Conservation (phyloP, 1,139 yeast genomes). For the Lodderomyces pseudojiufengensis region DNA sequence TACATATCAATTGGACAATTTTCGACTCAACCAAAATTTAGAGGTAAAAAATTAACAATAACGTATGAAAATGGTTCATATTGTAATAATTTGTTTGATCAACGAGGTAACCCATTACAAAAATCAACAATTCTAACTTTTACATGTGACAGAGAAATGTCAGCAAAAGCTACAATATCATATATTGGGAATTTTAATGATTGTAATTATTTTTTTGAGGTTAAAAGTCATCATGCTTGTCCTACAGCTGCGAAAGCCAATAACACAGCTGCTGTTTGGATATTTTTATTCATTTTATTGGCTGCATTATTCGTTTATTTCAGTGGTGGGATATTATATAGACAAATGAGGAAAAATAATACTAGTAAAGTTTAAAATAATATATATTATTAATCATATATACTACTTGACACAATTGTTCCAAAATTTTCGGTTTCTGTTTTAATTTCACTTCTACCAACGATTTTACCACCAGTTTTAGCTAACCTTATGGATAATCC, state of each 20-base stretch:
- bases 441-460: constrained; percentile 72
- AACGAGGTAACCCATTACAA: constrained; percentile 41
- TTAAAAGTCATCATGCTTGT: constrained; percentile 83
- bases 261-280: constrained; percentile 57
- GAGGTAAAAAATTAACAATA: constrained; percentile 69
- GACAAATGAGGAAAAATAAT: constrained; percentile 16
- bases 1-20: constrained; percentile 66
- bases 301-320: constrained; percentile 54
- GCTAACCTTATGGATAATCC: constrained; percentile 73
- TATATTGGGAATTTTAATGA: constrained; percentile 71
- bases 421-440: constrained; percentile 54
- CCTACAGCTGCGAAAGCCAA: constrained; percentile 62
- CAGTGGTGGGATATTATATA: constrained; percentile 53
- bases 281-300: constrained; percentile 49
- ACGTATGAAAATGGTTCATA: constrained; percentile 71
- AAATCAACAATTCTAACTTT: constrained; percentile 70
- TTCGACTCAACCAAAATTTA: constrained; percentile 56
- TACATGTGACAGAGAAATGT: constrained; percentile 75
- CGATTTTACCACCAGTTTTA: constrained; percentile 62
- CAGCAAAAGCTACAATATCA: constrained; percentile 61
- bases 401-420: constrained; percentile 45
- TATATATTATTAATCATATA: constrained; percentile 13
- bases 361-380: neutral
- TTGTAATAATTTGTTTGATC: constrained; percentile 43
- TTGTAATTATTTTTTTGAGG: constrained; percentile 83